Conservation (phyloP, 2,329 filamentous ascomycete species). For the Pestalotiopsis sp. region DNA sequence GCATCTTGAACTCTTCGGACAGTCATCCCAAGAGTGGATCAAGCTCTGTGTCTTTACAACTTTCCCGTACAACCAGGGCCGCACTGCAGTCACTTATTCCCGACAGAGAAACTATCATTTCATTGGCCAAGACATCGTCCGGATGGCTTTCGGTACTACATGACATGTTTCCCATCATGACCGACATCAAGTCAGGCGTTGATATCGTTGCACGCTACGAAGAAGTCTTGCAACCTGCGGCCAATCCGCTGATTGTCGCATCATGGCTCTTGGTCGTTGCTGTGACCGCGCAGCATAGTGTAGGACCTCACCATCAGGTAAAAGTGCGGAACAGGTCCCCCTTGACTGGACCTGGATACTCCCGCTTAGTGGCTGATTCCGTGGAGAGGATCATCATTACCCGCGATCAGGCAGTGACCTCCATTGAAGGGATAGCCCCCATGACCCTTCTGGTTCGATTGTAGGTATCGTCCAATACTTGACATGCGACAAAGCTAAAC, state of each 20-base stretch:
- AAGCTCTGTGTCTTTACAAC: background rate
- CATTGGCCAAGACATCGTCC: background rate
- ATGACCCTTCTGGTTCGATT: background rate
- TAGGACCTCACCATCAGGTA: background rate
- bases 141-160: background rate
- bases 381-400: background rate
- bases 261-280: slow-evolving; percentile 4
- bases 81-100: background rate
- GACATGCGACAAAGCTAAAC: background rate
- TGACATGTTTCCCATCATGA: slow-evolving; percentile 1
- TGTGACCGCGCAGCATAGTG: background rate
- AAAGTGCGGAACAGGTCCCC: background rate
- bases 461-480: background rate
- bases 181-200: background rate
- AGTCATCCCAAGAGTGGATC: too few species aligned
- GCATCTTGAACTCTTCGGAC: background rate
- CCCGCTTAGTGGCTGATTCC: background rate
- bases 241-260: background rate
- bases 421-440: background rate
- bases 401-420: background rate
- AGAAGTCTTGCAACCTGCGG: background rate
- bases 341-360: background rate
- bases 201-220: background rate
- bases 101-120: background rate
- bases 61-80: background rate